Conservation (phyloP, 139 green algal genomes). For the Dunaliella primolecta region DNA sequence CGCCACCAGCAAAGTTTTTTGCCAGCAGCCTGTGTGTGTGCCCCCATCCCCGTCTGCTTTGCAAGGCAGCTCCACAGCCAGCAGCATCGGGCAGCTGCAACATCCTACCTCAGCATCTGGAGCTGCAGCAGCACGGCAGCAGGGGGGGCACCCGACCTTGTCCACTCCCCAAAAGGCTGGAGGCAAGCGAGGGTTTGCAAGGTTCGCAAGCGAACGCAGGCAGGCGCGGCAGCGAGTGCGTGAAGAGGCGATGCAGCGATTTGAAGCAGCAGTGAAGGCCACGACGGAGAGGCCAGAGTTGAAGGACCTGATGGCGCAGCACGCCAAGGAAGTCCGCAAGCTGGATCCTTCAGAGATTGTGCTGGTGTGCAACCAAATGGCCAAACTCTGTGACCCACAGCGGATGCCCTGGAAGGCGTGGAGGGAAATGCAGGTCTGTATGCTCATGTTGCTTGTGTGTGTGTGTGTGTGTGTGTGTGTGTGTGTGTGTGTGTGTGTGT, state of each 20-base stretch:
- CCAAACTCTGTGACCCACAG: slow-evolving; percentile 4
- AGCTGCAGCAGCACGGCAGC: too few relatives aligned
- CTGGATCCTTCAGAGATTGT: slow-evolving; percentile 17
- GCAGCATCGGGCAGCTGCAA: too few relatives aligned
- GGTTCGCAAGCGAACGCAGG: too few relatives aligned
- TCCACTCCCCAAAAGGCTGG: too few relatives aligned
- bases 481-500: neutral
- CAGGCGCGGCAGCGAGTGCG: neutral
- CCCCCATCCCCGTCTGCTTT: too few relatives aligned
- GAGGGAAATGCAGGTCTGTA: slow-evolving; percentile 14
- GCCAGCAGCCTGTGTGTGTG: too few relatives aligned
- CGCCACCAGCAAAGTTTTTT: too few relatives aligned
- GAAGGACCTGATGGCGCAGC: slow-evolving; percentile 4
- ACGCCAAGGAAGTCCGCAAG: neutral
- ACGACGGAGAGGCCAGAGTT: neutral
- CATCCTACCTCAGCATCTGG: too few relatives aligned
- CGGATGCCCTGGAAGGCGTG: slow-evolving; percentile 19
- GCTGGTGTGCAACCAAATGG: slow-evolving; percentile 17
- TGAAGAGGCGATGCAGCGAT: neutral
- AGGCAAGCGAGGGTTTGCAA: too few relatives aligned
- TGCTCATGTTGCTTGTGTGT: neutral
- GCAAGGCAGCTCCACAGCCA: too few relatives aligned
- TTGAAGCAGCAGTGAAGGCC: neutral
- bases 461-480: neutral
- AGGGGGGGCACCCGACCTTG: too few relatives aligned